Base-by-base conservation (phyloP, 2,329 filamentous ascomycete genomes). In the Colletotrichum sp. region DNA sequence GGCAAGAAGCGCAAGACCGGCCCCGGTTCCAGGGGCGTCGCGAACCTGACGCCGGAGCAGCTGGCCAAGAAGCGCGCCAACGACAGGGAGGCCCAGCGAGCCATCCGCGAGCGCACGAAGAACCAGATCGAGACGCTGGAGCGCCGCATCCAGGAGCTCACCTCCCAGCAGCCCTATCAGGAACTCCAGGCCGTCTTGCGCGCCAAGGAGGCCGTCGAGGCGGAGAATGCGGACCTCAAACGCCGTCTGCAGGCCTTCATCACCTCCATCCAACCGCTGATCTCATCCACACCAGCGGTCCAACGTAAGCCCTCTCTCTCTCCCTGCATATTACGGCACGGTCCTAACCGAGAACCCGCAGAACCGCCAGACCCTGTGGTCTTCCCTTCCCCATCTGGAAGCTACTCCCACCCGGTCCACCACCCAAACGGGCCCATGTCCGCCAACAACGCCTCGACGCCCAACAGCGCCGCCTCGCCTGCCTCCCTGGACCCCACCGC, bases 71-170 rank as follows among this genome's bases (percentile, higher is more conserved):
- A 92, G 81, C 86, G 90, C 72, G 89, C 90, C 36, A 92, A 91
- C 80, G 95, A 98, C 83, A 93, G 95, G 74, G 95, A 98, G 84
- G 95, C 95, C 34, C 95, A 98, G 83, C 91, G 95, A 65, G 95
- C 94, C 52, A 97, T 98, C 75, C 90, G 95, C 57, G 94, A 96
- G 86, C 92, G 95, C 71, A 97, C 95, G 32, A 95, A 93, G 85
- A 91, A 92, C 74, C 94, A 94, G 83, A 97, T 97, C 79, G 94
- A 96, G 82, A 87, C 85, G 8, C 87, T 97, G 75, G 94, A 97
- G 83, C 89, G 88, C 76, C 90, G 91, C 77, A 96, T 98, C 77
- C 88, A 90, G 71, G 94, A 96, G 77, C 89, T 98, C 79, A 94
- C 94, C 73, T 93, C 90, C 73, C 94, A 95, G 85, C 93, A 96